Evolutionary conservation across 345 rosid genomes (phyloP).

Genomic region (Linum tenue): DNA sequence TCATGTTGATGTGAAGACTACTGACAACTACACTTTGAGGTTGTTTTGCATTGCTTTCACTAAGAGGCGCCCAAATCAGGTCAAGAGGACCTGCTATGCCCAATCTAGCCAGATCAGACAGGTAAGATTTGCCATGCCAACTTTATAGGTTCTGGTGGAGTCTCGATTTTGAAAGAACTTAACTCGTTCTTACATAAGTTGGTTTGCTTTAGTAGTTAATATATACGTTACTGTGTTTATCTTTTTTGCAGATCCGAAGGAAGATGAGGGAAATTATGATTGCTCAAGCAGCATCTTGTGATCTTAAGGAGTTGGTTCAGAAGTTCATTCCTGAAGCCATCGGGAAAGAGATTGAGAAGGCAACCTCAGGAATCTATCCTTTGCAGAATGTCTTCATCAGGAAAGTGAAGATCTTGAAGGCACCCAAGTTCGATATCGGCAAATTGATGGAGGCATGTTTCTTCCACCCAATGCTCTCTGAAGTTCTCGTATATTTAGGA

Average conservation of each 20-base stretch:
- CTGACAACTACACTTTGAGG: constrained; percentile 74
- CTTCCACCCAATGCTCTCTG: background rate
- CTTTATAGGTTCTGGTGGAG: background rate
- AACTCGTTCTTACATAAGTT: background rate
- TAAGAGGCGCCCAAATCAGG: constrained; percentile 85
- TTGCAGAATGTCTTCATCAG: constrained; percentile 84
- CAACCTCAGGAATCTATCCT: constrained; percentile 68
- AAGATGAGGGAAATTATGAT: constrained; percentile 93
- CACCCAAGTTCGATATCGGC: constrained; percentile 98
- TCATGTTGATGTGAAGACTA: constrained; percentile 96
- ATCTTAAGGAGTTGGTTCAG: constrained; percentile 73
- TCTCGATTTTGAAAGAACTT: background rate
- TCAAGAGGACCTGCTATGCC: constrained; percentile 89
- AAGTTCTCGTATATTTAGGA: no score
- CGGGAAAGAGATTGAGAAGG: constrained; percentile 86
- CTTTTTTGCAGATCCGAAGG: constrained; percentile 49
- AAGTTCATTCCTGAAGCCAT: constrained; percentile 80
- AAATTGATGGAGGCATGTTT: constrained; percentile 75
- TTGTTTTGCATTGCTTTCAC: constrained; percentile 93
- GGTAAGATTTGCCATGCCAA: constrained; percentile 22
- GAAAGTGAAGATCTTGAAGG: constrained; percentile 85
- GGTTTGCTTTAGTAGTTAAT: background rate
- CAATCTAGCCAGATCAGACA: constrained; percentile 90
- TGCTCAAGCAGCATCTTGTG: constrained; percentile 73
- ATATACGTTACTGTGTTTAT: background rate